Percentiles rank a stretch among this genome's conserved stretches.
These are phyloP conservation scores for Botrytis byssoidea DNA, from an alignment of 2,329 filamentous ascomycete species.

Conservation along the genomic window DNA sequence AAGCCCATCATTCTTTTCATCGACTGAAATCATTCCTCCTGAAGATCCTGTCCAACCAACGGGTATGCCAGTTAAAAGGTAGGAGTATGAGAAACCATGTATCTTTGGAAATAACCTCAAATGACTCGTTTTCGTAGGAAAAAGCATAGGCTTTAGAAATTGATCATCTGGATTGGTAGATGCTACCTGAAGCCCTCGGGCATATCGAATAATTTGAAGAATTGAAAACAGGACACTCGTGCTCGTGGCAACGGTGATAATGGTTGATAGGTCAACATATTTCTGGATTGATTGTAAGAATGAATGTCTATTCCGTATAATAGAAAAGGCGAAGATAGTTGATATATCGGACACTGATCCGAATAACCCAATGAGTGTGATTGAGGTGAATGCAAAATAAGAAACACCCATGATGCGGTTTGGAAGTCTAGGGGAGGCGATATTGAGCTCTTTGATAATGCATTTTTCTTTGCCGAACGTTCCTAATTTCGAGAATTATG, in stretches of 20 bases:
- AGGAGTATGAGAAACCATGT: conserved; percentile 69
- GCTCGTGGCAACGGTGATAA: conserved; percentile 20
- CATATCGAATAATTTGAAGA: conserved; percentile 29
- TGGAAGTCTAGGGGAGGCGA: not conserved
- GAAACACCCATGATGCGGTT: conserved; percentile 11
- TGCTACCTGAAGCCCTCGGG: conserved; percentile 23
- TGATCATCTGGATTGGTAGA: conserved; percentile 20
- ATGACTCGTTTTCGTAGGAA: conserved; percentile 66
- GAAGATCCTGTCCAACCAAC: conserved; percentile 58
- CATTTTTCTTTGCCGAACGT: not conserved
- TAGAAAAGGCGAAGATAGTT: conserved; percentile 19
- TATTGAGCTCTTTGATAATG: conserved; percentile 8
- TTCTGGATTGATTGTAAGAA: conserved; percentile 11
- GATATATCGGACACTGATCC: conserved; percentile 17
- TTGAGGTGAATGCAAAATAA: not conserved
- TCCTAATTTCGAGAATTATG: not conserved
- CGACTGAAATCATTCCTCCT: conserved; percentile 56
- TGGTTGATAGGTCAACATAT: conserved; percentile 22
- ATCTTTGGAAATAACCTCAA: conserved; percentile 64
- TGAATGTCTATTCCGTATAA: conserved; percentile 21
- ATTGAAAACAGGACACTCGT: conserved; percentile 20
- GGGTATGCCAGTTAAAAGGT: conserved; percentile 67
- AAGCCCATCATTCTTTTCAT: conserved; percentile 29
- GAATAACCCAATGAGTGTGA: conserved; percentile 2
- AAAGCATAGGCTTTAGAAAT: conserved; percentile 49